phyloP scores from a whole-genome alignment of 1,284 basidiomycete species.

The Sanguinoderma infundibulare region DNA sequence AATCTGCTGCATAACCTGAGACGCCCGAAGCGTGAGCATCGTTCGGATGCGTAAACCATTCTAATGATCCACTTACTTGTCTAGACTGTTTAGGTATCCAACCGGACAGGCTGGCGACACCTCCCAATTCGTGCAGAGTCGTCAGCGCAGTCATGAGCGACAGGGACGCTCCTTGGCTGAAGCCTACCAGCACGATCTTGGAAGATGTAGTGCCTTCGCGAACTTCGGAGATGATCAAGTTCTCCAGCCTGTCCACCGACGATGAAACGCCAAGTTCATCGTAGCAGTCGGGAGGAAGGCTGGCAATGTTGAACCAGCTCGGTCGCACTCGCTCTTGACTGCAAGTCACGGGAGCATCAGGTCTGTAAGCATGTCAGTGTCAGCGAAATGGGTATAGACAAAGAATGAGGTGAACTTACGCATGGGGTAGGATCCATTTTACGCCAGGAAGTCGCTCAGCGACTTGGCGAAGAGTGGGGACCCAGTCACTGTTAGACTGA shows the following conservation, averaged over 20 bases:
- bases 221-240: conserved; percentile 44
- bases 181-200: conserved; percentile 46
- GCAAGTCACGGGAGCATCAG: conserved; percentile 37
- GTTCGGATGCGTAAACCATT: background rate
- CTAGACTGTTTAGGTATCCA: conserved; percentile 45
- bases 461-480: conserved; percentile 36
- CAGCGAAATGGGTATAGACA: no score
- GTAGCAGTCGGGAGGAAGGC: conserved; percentile 43
- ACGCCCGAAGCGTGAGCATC: background rate
- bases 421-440: conserved; percentile 49
- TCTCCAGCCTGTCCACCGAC: conserved; percentile 43
- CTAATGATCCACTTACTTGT: conserved; percentile 33
- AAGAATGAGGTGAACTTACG: conserved; percentile 35
- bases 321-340: conserved; percentile 39
- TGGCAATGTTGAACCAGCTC: conserved; percentile 50
- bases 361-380: conserved; percentile 7
- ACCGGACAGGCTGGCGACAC: conserved; percentile 47
- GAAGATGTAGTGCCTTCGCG: conserved; percentile 41
- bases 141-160: conserved; percentile 44
- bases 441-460: conserved; percentile 42
- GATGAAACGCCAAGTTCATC: conserved; percentile 43
- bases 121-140: conserved; percentile 47
- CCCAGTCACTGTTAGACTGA: conserved; percentile 42
- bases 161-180: conserved; percentile 50
- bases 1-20: conserved; percentile 38